Percentiles rank a stretch among this genome's conserved stretches.
These are phyloP conservation scores for Ceratocystis ficicola DNA, from an alignment of 2,329 filamentous ascomycete species.

Conservation along the genomic window DNA sequence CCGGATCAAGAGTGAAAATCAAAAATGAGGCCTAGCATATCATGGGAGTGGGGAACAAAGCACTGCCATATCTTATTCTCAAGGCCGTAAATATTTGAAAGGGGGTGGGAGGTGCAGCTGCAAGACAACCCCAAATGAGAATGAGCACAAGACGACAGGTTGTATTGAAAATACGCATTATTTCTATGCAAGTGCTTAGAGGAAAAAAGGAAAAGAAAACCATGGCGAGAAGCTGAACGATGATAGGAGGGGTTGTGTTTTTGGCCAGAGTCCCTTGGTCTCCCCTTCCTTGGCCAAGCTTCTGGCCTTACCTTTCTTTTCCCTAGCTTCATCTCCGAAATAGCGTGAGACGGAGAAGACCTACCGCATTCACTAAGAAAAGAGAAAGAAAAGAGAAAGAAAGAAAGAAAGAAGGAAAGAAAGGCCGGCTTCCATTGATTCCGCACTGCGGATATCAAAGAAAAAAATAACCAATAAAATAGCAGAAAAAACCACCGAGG, in stretches of 20 bases:
- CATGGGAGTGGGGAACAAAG: not conserved
- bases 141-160: not conserved
- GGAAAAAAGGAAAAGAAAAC: not conserved
- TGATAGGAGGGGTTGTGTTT: not conserved
- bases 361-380: not conserved
- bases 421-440: not conserved
- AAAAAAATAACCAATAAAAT: not conserved
- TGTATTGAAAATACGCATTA: not conserved
- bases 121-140: not conserved
- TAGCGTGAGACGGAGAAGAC: not conserved
- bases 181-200: not conserved
- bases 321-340: not conserved
- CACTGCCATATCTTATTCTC: not conserved
- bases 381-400: not conserved
- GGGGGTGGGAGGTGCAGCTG: not conserved
- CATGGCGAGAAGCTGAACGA: not conserved
- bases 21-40: constrained; percentile 2
- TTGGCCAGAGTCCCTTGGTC: not conserved
- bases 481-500: not conserved
- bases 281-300: not conserved
- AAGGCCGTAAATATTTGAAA: not conserved
- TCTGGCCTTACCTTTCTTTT: not conserved
- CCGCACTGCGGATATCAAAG: not conserved
- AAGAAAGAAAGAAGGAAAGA: not conserved
- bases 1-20: not conserved